Evolutionary conservation across 345 rosid genomes (phyloP), one percentile per base, ranked within the genome.

Genomic region (Geranium brycei): DNA sequence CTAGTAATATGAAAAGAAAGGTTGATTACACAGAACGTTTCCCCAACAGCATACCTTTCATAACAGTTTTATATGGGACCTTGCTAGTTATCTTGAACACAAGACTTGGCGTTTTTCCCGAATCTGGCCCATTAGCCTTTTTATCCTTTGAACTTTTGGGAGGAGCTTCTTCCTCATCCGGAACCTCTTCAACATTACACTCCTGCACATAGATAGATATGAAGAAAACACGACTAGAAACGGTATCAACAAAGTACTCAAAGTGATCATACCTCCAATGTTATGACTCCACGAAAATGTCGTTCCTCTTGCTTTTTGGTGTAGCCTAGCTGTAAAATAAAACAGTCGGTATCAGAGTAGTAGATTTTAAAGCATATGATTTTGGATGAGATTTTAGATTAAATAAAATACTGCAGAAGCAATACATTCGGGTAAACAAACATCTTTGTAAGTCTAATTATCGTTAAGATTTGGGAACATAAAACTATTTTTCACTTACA

Each of bases 241-340:
- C 28, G 28, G 28, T 23, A 47, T 47, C 10, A 10, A 47, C 53
- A 47, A 47, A 47, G 53, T 47, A 47, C 11, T 47, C 40, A 16
- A 31, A 61, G 18, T 40, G 57, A 35, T 10, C 59, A 59, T 81
- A 95, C 99, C 99, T 95, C 99, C 82, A 95, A 84, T 53, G 82
- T 80, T 65, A 95, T 79, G 68, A 92, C 95, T 68, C 99, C 99
- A 17, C 93, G 95, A 67, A 95, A 95, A 67, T 84, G 88, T 68
- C 85, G 80, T 71, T 95, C 99, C 74, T 95, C 99, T 79, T 82
- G 89, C 80, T 88, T 95, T 78, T 85, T 88, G 55, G 99, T 91
- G 75, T 95, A 95, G 63, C 99, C 97, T 62, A 93, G 91, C 99
- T 93, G 83, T 72, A 73, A 62, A 38, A 76, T 16, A 77, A 47